These are phyloP conservation scores for Wallacemonas sp. DNA, from an alignment of 208 protist species.

Conservation along the genomic window DNA sequence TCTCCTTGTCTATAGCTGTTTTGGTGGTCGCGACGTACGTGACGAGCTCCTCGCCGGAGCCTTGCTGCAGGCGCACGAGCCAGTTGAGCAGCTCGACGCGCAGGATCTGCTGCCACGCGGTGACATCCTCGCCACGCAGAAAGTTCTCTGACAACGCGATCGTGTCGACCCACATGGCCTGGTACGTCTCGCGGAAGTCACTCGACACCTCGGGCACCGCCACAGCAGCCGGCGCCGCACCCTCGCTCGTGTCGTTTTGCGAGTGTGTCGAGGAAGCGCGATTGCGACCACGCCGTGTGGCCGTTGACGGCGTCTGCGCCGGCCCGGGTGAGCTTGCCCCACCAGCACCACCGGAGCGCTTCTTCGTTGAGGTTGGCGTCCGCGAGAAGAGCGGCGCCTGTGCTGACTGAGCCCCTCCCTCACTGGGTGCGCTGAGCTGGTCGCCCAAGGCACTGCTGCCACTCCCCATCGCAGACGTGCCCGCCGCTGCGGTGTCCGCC, in stretches of 20 bases:
- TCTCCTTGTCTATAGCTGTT: conserved; percentile 48
- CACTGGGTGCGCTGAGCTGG: too few relatives aligned
- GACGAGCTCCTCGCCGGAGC: conserved; percentile 22
- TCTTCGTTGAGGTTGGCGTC: not conserved
- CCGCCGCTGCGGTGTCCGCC: not conserved
- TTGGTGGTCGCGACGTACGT: conserved; percentile 29
- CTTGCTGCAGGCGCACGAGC: conserved; percentile 37
- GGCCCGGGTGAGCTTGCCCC: not conserved
- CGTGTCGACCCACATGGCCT: conserved; percentile 17
- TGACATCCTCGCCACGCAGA: conserved; percentile 23
- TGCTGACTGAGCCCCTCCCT: too few relatives aligned
- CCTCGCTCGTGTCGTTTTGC: not conserved
- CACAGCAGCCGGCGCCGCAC: not conserved
- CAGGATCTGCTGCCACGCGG: conserved; percentile 37
- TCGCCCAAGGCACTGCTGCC: too few relatives aligned
- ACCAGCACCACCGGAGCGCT: not conserved
- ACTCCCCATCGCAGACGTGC: too few relatives aligned
- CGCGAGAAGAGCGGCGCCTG: not conserved
- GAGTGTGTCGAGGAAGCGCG: conserved; percentile 8
- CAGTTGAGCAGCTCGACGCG: conserved; percentile 56
- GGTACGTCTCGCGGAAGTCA: conserved; percentile 25
- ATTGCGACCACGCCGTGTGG: conserved; percentile 15
- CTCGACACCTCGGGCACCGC: not conserved
- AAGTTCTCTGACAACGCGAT: conserved; percentile 24
- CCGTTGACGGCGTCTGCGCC: not conserved